Percentiles rank a stretch among this genome's conserved stretches.
These are phyloP conservation scores for Cubamyces lactineus DNA, from an alignment of 768 basidiomycete species.

Conservation along the genomic window DNA sequence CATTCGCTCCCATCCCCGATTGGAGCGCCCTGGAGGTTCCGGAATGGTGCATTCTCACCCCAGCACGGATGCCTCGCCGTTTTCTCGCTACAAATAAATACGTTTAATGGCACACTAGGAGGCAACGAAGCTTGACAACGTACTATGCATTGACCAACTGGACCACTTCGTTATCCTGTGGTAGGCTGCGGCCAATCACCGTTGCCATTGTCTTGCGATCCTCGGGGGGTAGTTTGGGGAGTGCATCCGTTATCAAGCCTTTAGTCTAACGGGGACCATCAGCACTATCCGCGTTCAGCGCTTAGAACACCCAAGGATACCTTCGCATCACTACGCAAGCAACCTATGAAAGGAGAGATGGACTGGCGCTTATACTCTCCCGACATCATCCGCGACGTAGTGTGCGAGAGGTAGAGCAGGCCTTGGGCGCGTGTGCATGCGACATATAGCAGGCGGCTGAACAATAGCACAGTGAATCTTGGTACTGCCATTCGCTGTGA, in stretches of 20 bases:
- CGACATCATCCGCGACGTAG: conserved; percentile 51
- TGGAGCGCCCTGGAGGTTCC: not conserved
- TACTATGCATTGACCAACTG: conserved; percentile 53
- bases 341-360: conserved; percentile 61
- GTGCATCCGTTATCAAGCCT: conserved; percentile 47
- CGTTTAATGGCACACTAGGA: not conserved
- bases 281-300: not conserved
- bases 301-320: conserved; percentile 41
- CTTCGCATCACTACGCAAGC: conserved; percentile 44
- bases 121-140: conserved; percentile 37
- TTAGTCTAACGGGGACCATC: conserved; percentile 10
- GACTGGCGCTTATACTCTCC: conserved; percentile 56
- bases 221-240: conserved; percentile 44
- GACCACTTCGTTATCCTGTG: conserved; percentile 48
- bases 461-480: not conserved
- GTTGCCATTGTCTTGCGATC: conserved; percentile 54
- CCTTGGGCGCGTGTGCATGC: conserved; percentile 86
- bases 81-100: not conserved
- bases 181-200: conserved; percentile 53
- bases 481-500: too few species aligned
- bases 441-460: conserved; percentile 82
- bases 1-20: conserved; percentile 1
- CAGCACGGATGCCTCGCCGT: conserved; percentile 13
- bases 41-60: conserved; percentile 19
- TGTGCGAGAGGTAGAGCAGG: conserved; percentile 62